A percentile compares a stretch with the other conserved stretches of the same genome.
Conservation (phyloP, 2,329 filamentous ascomycete genomes). For the Cladosporium sp. region DNA sequence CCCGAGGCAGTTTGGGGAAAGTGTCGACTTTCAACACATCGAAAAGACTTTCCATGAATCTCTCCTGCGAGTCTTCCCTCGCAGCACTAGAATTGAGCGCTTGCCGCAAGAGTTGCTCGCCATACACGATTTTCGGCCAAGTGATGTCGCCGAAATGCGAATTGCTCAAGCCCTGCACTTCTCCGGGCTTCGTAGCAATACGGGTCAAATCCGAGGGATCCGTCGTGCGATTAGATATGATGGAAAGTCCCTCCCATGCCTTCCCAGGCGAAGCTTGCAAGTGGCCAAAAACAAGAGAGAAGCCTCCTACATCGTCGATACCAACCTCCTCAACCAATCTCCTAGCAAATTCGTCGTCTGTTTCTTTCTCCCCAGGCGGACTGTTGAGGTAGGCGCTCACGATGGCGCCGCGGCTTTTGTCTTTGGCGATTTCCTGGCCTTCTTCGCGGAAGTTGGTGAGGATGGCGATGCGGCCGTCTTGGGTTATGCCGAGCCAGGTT, state of each 20-base stretch:
- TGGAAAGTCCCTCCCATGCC: constrained; percentile 41
- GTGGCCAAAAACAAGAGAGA: constrained; percentile 56
- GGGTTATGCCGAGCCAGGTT: constrained; percentile 61
- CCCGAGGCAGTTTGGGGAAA: constrained; percentile 46
- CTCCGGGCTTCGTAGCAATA: constrained; percentile 44
- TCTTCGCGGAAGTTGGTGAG: constrained; percentile 61
- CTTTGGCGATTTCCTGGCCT: constrained; percentile 35
- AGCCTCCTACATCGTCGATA: constrained; percentile 56
- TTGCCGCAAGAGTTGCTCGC: constrained; percentile 49
- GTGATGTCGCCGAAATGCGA: constrained; percentile 53
- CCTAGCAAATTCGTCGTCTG: constrained; percentile 49
- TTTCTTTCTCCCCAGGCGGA: constrained; percentile 34
- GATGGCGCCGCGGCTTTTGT: constrained; percentile 54
- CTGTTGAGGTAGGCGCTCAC: constrained; percentile 56
- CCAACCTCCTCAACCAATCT: constrained; percentile 51
- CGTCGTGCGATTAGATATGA: constrained; percentile 59
- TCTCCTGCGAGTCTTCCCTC: constrained; percentile 38
- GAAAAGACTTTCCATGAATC: constrained; percentile 50
- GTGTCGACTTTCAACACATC: constrained; percentile 51
- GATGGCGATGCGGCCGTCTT: constrained; percentile 56
- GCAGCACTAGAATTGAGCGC: constrained; percentile 44
- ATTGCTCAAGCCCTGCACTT: constrained; percentile 59
- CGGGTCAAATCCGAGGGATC: constrained; percentile 47
- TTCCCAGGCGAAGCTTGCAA: constrained; percentile 6
- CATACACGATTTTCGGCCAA: constrained; percentile 59